These are phyloP conservation scores for Suillus subaureus DNA, from an alignment of 768 basidiomycete species.

Conservation along the genomic window DNA sequence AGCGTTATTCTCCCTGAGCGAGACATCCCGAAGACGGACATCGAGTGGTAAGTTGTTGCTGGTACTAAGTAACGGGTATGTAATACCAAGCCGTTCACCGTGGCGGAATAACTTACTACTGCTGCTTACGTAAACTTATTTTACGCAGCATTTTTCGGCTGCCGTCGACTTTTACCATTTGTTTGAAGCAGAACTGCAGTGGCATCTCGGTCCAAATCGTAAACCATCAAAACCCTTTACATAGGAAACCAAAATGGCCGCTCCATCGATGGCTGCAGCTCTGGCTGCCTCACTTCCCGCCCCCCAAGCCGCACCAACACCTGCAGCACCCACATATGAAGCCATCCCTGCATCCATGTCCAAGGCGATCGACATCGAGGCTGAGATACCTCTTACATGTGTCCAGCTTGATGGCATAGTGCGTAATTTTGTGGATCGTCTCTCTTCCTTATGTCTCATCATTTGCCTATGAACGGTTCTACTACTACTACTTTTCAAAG, in stretches of 20 bases:
- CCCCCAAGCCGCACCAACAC: conserved; percentile 58
- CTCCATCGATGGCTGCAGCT: conserved; percentile 90
- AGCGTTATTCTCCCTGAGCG: conserved; percentile 75
- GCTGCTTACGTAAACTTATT: background rate
- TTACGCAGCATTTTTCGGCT: background rate
- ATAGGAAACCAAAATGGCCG: conserved; percentile 48
- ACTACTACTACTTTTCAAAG: conserved; percentile 5
- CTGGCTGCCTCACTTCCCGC: conserved; percentile 80
- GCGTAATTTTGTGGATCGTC: conserved; percentile 32
- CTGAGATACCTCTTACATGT: conserved; percentile 73
- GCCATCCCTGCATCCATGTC: conserved; percentile 92
- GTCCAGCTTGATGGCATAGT: conserved; percentile 91
- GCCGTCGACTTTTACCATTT: background rate
- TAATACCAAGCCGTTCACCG: background rate
- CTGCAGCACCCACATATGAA: conserved; percentile 73
- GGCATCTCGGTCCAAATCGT: background rate
- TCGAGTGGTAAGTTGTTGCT: background rate
- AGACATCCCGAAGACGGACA: conserved; percentile 44
- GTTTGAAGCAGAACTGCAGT: background rate
- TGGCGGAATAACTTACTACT: background rate
- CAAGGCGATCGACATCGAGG: conserved; percentile 92
- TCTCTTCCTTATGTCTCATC: background rate
- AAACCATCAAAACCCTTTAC: background rate
- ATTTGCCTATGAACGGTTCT: background rate
- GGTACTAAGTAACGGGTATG: background rate